Evolutionary conservation across 2,329 filamentous ascomycete species (phyloP).

Genomic region (Venturia aucupariae): DNA sequence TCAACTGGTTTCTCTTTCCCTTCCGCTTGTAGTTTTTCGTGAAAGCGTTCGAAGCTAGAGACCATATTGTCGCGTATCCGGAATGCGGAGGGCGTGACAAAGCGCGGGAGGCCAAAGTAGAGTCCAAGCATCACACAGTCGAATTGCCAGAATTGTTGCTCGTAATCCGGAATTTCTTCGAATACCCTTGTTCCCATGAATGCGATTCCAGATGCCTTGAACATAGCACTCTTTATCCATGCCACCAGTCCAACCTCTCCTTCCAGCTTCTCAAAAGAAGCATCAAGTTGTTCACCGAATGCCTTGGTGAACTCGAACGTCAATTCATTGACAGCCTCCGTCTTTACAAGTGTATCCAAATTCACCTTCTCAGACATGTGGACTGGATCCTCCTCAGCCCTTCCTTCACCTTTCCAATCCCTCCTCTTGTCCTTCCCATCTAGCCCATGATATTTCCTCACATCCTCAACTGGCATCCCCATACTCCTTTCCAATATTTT

Average conservation of each 20-base stretch:
- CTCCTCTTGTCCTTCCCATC: background rate
- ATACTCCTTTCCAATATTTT: constrained; percentile 22
- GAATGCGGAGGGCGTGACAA: constrained; percentile 20
- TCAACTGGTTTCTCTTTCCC: constrained; percentile 9
- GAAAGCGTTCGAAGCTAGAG: constrained; percentile 22
- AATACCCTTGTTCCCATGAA: constrained; percentile 24
- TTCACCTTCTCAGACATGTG: constrained; percentile 23
- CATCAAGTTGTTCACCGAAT: constrained; percentile 18
- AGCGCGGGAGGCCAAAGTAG: constrained; percentile 22
- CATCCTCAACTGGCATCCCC: constrained; percentile 16
- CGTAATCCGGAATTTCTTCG: constrained; percentile 22
- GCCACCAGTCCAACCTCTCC: constrained; percentile 20
- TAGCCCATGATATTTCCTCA: background rate
- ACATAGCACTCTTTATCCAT: constrained; percentile 24
- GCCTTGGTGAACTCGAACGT: constrained; percentile 20
- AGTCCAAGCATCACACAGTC: constrained; percentile 23
- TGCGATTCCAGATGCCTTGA: constrained; percentile 23
- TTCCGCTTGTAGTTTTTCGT: constrained; percentile 18
- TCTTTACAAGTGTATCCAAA: constrained; percentile 21
- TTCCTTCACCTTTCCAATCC: constrained; percentile 6
- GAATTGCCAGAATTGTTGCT: constrained; percentile 24
- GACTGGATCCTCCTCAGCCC: constrained; percentile 12
- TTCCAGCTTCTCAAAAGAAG: constrained; percentile 10
- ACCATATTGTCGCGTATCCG: constrained; percentile 19
- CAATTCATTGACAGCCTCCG: constrained; percentile 25